Evolutionary conservation across 176 grass and related monocot genomes (phyloP), one percentile per base, ranked within the genome.

Genomic region (Aegilops tauschii): DNA sequence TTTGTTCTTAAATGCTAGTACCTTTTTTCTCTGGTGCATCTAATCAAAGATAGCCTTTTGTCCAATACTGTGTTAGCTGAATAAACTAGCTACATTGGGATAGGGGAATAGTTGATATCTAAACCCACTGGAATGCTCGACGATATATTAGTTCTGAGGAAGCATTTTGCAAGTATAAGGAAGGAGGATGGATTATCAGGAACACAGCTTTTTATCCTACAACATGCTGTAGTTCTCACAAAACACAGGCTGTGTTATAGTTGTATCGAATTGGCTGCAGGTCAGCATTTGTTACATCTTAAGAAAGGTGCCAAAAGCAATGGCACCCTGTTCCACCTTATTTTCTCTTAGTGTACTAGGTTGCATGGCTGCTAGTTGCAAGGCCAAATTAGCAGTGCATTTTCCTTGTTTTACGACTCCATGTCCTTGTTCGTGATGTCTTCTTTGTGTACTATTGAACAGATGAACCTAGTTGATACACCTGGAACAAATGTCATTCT

Each of bases 401-500:
- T 58, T 83, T 73, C 47, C 61, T 78, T 81, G 25, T 65, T 80
- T 76, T 14, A 39, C 69, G 25, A 66, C 30, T 82, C 84, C 45
- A 74, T 82, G 28, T 74, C 49, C 35, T 35, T 82, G 58, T 73
- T 80, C 25, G 31, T 81, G 47, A 76, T 6, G 80, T 78, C 25
- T 63, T 80, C 39, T 25, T 84, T 77, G 73, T 85, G 12, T 68
- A 80, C 77, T 74, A 59, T 83, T 77, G 62, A 87, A 89, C 90
- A 99, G 97, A 99, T 99, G 94, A 99, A 93, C 83, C 85, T 96
- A 81, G 97, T 99, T 49, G 97, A 99, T 90, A 99, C 97, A 58
- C 97, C 94, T 78, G 97, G 97, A 90, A 99, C 97, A 87, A 99
- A 99, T 93, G 97, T 99, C 36, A 99, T 99, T 91, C 93, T 99